Evolutionary conservation across 2,329 filamentous ascomycete genomes (phyloP), one percentile per base, ranked within the genome.

Genomic region (Ceratocystis albifundus): DNA sequence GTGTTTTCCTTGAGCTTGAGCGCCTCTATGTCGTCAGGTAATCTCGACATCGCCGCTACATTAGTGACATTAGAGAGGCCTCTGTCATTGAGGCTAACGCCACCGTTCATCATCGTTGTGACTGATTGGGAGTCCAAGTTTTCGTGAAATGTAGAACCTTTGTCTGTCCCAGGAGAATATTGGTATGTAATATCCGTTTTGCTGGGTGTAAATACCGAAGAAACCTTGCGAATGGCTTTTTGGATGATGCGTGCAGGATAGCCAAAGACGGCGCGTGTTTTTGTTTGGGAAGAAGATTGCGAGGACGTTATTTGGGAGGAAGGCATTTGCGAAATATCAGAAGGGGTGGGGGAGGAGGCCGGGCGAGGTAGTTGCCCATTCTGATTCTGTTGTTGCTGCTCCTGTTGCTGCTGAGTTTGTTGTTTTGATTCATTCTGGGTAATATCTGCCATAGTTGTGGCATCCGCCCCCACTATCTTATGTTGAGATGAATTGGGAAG

Each of bases 141-240:
- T 17, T 45, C 59, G 41, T 62, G 61, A 20, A 59, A 53, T 28
- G 50, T 22, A 5, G 36, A 36, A 25, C 28, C 12, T 12, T 53
- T 53, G 48, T 3, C n/a, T 10, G 7, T 3, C n/a, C n/a, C 25
- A 4, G 17, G 7, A 22, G 20, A 53, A 4, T 20, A 12, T 53
- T 20, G 17, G 4, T 20, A 48, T 45, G 62, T 32, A 28, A 32
- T 32, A 61, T 67, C 66, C 4, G 62, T 62, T 45, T 68, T 68
- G 10, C 59, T 30, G 36, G 64, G 41, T 36, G 50, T 55, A 28
- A 68, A 62, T 20, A 50, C 64, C n/a, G 66, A 68, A 6, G 65
- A 48, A n/a, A 68, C 64, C 41, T 64, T 68, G 55, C 64, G 63
- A 22, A 63, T 61, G n/a, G 66, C 65, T 46, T 68, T 68, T 46